These are phyloP conservation scores for Cucurbitaria berberidis DNA, from an alignment of 2,329 filamentous ascomycete genomes.

Conservation along the genomic window DNA sequence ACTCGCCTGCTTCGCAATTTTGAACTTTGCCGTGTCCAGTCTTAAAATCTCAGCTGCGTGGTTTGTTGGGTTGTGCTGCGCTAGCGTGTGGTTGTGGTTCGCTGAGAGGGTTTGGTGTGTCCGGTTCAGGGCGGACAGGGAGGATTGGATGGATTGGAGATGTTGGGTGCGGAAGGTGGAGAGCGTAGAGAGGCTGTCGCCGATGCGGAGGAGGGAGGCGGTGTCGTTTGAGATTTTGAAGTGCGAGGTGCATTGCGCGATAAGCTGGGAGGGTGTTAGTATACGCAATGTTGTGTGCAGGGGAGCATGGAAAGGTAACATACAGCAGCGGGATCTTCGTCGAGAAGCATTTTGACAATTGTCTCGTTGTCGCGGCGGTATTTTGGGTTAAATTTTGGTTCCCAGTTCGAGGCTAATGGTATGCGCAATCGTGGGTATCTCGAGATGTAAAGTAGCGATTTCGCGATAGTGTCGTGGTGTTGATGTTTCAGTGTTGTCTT, in stretches of 20 bases:
- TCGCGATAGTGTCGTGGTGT: constrained; percentile 32
- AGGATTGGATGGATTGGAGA: constrained; percentile 52
- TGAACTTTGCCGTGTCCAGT: constrained; percentile 92
- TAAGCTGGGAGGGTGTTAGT: constrained; percentile 66
- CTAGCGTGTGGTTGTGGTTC: constrained; percentile 77
- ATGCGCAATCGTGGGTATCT: constrained; percentile 1
- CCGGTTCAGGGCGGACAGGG: constrained; percentile 68
- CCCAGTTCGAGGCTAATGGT: not conserved
- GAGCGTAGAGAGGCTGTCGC: constrained; percentile 82
- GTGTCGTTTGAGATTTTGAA: constrained; percentile 95
- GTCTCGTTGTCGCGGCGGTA: constrained; percentile 6
- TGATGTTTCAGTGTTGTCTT: constrained; percentile 39
- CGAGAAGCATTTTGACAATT: constrained; percentile 78
- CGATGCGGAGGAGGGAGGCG: constrained; percentile 79
- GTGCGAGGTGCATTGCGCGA: constrained; percentile 88
- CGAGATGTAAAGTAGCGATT: constrained; percentile 7
- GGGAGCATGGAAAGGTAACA: constrained; percentile 42
- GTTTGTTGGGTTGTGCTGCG: constrained; percentile 75
- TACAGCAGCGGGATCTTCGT: constrained; percentile 89
- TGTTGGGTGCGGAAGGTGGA: constrained; percentile 81
- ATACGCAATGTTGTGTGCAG: constrained; percentile 5
- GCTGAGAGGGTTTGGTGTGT: constrained; percentile 75
- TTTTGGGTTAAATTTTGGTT: not conserved
- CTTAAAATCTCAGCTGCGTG: constrained; percentile 85
- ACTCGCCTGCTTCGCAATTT: constrained; percentile 86